Percentiles rank a stretch among this genome's conserved stretches.
These are phyloP conservation scores for Voacanga thouarsii DNA, from an alignment of 257 asterid species.

Conservation along the genomic window DNA sequence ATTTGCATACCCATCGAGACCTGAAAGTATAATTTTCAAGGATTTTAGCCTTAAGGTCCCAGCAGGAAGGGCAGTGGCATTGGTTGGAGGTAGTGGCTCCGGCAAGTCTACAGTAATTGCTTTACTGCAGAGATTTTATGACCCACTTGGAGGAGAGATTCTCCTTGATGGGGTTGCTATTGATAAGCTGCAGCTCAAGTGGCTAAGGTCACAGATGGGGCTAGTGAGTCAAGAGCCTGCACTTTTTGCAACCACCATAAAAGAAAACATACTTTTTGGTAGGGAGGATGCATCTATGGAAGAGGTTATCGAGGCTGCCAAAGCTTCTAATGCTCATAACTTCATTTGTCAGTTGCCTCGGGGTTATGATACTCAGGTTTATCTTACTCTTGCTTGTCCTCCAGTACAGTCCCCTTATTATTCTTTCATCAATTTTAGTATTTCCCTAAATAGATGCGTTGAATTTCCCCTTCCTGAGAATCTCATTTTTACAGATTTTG, in stretches of 20 bases:
- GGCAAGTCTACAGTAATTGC: slow-evolving; percentile 91
- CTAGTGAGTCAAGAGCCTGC: slow-evolving; percentile 96
- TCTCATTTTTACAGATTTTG: neutral
- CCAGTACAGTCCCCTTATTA: neutral
- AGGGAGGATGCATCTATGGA: slow-evolving; percentile 77
- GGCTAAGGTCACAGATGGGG: slow-evolving; percentile 98
- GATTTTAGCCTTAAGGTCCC: slow-evolving; percentile 62
- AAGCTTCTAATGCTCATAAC: slow-evolving; percentile 91
- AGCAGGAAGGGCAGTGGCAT: slow-evolving; percentile 72
- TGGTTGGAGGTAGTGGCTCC: slow-evolving; percentile 93
- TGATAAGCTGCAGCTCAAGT: slow-evolving; percentile 74
- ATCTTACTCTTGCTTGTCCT: slow-evolving; percentile 6
- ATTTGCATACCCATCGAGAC: slow-evolving; percentile 78
- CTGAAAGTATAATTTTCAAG: slow-evolving; percentile 58
- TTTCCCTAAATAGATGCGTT: neutral
- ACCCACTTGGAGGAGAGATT: slow-evolving; percentile 71
- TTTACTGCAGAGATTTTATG: slow-evolving; percentile 77
- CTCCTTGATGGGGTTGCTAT: slow-evolving; percentile 67
- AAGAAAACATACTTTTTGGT: slow-evolving; percentile 84
- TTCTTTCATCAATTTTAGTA: neutral
- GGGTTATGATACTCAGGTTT: slow-evolving; percentile 89
- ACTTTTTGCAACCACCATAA: slow-evolving; percentile 79
- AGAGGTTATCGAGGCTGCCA: slow-evolving; percentile 77
- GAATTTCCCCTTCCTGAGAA: too few species aligned
- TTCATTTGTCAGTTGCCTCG: slow-evolving; percentile 79